Base-by-base conservation (phyloP, 495 filamentous ascomycete genomes). In the Trichocladium uniseriatum region DNA sequence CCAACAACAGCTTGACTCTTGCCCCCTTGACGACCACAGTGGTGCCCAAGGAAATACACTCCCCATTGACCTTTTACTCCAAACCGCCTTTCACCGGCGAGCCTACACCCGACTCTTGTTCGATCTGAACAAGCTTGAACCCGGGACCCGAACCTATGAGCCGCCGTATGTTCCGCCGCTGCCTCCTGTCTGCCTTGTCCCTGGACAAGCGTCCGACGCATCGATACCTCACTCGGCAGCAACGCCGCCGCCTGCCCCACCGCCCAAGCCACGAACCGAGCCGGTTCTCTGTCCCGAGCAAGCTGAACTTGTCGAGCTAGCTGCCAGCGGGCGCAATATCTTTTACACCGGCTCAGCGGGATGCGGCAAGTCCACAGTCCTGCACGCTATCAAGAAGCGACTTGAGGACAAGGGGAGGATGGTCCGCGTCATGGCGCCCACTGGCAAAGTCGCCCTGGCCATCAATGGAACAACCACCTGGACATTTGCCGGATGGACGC, bases 271-370 rank as follows among this genome's bases (percentile, higher is more conserved):
- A 11, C 28, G 9, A 21, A 20, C 20, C 2, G 54, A 59, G 36
- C 62, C 54, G 5, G 5, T 37, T 6, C 62, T 78, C 6, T 70
- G 66, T 41, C 53, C 58, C 7, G 76, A 78, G 51, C 77, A 82
- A 49, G 52, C 51, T 9, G 58, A 54, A 9, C 44, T 81, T 1
- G 73, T 81, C 2, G 55, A 74, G 2, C 56, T 77, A 6, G 77
- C 78, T 11, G 49, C 69, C 18, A 61, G 49, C 6, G 70, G 76
- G 0, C 29, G 49, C 11, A 83, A 83, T 42, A 74, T 82, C 8
- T 83, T 82, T 56, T 80, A 76, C 53, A 82, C 79, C 0, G 80
- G 80, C 9, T 76, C 76, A 0, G 80, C 79, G 5, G 80, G 80
- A 2, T 75, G 67, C 35, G 79, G 80, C 20, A 83, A 83, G 52